phyloP scores from a whole-genome alignment of 768 basidiomycete genomes.

The Mycena rebaudengoi region DNA sequence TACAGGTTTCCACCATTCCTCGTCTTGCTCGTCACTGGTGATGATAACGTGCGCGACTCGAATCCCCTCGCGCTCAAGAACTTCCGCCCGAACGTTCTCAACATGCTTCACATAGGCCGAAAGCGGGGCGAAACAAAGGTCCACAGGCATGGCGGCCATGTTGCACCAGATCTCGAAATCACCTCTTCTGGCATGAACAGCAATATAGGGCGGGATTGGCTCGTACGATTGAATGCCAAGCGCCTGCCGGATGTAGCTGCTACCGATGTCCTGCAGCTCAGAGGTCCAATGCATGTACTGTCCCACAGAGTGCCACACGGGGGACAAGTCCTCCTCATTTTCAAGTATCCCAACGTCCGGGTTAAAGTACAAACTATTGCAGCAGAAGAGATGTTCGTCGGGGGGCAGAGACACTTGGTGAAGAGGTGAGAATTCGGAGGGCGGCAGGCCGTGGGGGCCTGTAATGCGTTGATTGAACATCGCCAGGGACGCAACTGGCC shows the following conservation, averaged over 20 bases:
- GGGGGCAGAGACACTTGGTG: constrained; percentile 25
- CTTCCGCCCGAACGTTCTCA: constrained; percentile 34
- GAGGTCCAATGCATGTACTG: constrained; percentile 39
- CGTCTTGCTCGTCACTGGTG: constrained; percentile 47
- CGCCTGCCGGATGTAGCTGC: constrained; percentile 31
- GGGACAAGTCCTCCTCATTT: constrained; percentile 26
- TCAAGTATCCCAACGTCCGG: constrained; percentile 9
- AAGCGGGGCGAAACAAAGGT: constrained; percentile 40
- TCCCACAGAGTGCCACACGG: constrained; percentile 42
- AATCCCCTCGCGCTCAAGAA: constrained; percentile 30
- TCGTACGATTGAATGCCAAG: constrained; percentile 28
- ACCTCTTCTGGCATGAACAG: constrained; percentile 44
- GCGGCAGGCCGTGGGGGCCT: background rate
- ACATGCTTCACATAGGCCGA: constrained; percentile 35
- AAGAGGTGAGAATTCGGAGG: constrained; percentile 17
- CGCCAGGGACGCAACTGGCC: constrained; percentile 29
- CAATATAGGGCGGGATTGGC: constrained; percentile 41
- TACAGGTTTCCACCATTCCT: constrained; percentile 38
- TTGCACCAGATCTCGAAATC: constrained; percentile 44
- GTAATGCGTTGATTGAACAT: constrained; percentile 21
- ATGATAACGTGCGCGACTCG: constrained; percentile 37
- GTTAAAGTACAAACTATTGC: constrained; percentile 28
- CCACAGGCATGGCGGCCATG: background rate
- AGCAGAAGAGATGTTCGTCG: constrained; percentile 32
- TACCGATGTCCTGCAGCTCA: constrained; percentile 32